phyloP scores from a whole-genome alignment of 2,329 filamentous ascomycete species.

The Verticillium albo-atrum region DNA sequence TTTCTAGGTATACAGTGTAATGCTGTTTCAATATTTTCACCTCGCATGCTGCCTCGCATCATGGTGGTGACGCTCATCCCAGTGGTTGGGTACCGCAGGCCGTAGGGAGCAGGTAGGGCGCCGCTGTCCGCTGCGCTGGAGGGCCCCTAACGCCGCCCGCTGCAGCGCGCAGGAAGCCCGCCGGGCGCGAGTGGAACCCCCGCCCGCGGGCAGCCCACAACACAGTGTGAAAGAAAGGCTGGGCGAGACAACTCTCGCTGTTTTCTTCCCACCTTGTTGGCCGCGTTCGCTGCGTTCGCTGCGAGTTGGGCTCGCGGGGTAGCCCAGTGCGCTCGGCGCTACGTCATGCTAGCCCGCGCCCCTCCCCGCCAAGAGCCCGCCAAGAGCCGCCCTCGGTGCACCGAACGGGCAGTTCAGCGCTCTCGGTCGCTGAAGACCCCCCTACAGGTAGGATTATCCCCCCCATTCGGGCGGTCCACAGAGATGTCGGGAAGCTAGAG shows the following conservation, averaged over 20 bases:
- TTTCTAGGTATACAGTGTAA: neutral
- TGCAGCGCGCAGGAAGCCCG: neutral
- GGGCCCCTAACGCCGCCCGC: neutral
- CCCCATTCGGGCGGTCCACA: too few species aligned
- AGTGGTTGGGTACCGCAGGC: neutral
- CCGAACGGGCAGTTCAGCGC: neutral
- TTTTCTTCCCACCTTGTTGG: too few species aligned
- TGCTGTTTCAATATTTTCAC: neutral
- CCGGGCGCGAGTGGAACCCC: neutral
- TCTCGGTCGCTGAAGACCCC: neutral
- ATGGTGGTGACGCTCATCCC: neutral
- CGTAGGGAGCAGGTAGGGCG: neutral
- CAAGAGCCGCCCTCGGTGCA: neutral
- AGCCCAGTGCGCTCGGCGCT: neutral
- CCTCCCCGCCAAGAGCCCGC: neutral
- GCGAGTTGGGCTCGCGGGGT: neutral
- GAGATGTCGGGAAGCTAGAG: neutral
- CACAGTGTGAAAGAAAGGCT: neutral
- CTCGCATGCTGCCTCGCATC: neutral
- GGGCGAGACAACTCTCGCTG: neutral
- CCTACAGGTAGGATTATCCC: neutral
- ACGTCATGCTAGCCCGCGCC: neutral
- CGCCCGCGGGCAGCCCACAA: neutral
- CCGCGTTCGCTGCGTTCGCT: too few species aligned
- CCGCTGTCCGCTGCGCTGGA: neutral